Percentiles rank a stretch among this genome's conserved stretches.
These are phyloP conservation scores for Talaromyces sp. DNA, from an alignment of 2,329 filamentous ascomycete genomes.

Conservation along the genomic window DNA sequence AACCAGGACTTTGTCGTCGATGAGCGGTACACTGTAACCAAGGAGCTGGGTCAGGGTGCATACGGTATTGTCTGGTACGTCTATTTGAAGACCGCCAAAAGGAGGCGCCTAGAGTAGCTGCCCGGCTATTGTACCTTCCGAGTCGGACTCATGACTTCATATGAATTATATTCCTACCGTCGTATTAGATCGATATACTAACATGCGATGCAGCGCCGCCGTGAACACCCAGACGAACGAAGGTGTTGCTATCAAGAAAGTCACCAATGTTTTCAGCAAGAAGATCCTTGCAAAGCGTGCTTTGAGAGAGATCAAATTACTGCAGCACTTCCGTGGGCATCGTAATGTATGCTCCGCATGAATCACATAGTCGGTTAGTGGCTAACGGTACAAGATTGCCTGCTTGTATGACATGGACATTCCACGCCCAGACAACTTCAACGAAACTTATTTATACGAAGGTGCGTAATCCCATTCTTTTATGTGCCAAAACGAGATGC, in stretches of 20 bases:
- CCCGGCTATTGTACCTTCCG: neutral
- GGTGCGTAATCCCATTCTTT: slow-evolving; percentile 53
- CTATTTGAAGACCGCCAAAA: neutral
- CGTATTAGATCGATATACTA: neutral
- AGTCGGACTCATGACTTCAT: neutral
- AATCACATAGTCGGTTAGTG: slow-evolving; percentile 29
- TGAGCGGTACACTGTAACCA: slow-evolving; percentile 96
- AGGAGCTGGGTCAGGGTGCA: slow-evolving; percentile 95
- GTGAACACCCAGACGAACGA: slow-evolving; percentile 87
- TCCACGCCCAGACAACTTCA: slow-evolving; percentile 93
- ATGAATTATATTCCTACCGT: neutral
- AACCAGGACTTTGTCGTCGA: slow-evolving; percentile 99
- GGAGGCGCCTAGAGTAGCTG: neutral
- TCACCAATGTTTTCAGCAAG: slow-evolving; percentile 99
- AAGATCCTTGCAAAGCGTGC: slow-evolving; percentile 99
- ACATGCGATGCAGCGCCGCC: slow-evolving; percentile 63
- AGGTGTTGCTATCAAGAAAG: slow-evolving; percentile 97
- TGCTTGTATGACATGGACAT: slow-evolving; percentile 99
- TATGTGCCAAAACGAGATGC: neutral
- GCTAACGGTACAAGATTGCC: slow-evolving; percentile 66
- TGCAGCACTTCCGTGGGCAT: slow-evolving; percentile 93
- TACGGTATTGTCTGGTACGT: slow-evolving; percentile 95
- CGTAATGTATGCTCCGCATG: slow-evolving; percentile 63
- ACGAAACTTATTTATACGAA: slow-evolving; percentile 98
- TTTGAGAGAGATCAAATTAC: slow-evolving; percentile 94